phyloP scores from a whole-genome alignment of 2,329 filamentous ascomycete genomes.

The Xylaria sp. region DNA sequence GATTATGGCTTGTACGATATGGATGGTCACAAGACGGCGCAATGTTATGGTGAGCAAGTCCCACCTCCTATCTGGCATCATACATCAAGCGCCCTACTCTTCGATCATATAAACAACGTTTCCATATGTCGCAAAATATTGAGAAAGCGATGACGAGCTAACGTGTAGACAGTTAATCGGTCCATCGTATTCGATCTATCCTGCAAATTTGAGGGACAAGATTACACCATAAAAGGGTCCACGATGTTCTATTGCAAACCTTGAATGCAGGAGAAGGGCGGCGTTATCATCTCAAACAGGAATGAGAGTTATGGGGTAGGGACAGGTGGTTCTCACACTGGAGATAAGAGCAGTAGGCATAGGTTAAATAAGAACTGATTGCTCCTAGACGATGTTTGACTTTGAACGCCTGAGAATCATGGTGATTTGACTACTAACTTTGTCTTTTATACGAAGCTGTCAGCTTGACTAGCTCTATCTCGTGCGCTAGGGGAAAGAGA shows the following conservation, averaged over 20 bases:
- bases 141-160: neutral
- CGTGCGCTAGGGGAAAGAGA: neutral
- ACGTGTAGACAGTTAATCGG: constrained; percentile 6
- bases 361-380: neutral
- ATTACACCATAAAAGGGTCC: constrained; percentile 10
- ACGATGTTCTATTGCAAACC: constrained; percentile 19
- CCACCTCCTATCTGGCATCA: neutral
- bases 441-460: neutral
- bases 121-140: neutral
- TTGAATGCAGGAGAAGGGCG: neutral
- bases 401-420: neutral
- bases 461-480: neutral
- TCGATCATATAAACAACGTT: neutral
- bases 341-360: too few relatives aligned
- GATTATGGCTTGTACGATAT: constrained; percentile 21
- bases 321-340: neutral
- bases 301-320: too few relatives aligned
- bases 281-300: neutral
- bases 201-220: constrained; percentile 2
- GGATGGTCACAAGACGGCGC: constrained; percentile 12
- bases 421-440: neutral
- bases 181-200: constrained; percentile 12
- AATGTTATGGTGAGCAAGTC: constrained; percentile 19
- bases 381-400: neutral
- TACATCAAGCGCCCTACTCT: neutral